A percentile compares a stretch with the other conserved stretches of the same genome.
These are phyloP conservation scores for Knoxia roxburghii DNA, from an alignment of 257 asterid genomes.

Conservation along the genomic window DNA sequence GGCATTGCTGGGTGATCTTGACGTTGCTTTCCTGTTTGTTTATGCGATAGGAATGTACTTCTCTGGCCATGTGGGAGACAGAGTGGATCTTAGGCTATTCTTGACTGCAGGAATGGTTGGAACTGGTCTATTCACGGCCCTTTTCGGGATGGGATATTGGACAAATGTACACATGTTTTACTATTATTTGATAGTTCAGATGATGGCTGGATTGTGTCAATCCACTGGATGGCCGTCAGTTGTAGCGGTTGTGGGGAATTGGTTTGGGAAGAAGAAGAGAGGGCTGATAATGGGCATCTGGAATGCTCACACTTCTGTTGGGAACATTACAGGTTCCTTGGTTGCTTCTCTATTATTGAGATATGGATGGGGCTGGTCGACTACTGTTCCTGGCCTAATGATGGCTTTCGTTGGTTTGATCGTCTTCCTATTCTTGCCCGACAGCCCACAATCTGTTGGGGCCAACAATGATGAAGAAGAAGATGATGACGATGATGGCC, in stretches of 20 bases:
- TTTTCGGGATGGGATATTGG: slow-evolving; percentile 90
- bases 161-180: slow-evolving; percentile 61
- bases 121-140: slow-evolving; percentile 87
- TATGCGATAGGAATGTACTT: slow-evolving; percentile 88
- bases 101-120: slow-evolving; percentile 89
- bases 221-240: slow-evolving; percentile 99
- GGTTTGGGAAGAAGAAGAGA: slow-evolving; percentile 94
- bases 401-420: slow-evolving; percentile 54
- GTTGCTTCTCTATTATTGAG: slow-evolving; percentile 74
- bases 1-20: slow-evolving; percentile 81
- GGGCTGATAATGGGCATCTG: slow-evolving; percentile 99
- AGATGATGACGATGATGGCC: slow-evolving; percentile 23
- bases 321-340: slow-evolving; percentile 79
- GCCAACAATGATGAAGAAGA: slow-evolving; percentile 41
- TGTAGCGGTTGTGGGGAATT: slow-evolving; percentile 90
- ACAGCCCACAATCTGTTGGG: slow-evolving; percentile 65
- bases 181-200: slow-evolving; percentile 70
- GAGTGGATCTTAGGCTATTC: slow-evolving; percentile 77
- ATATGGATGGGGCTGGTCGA: slow-evolving; percentile 99
- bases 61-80: slow-evolving; percentile 87
- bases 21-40: slow-evolving; percentile 82
- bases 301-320: slow-evolving; percentile 96
- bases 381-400: slow-evolving; percentile 73
- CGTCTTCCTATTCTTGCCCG: slow-evolving; percentile 69
- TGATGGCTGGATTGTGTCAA: slow-evolving; percentile 91